These are phyloP conservation scores for Cylindrodendrum hubeiense DNA, from an alignment of 2,329 filamentous ascomycete genomes.

Conservation along the genomic window DNA sequence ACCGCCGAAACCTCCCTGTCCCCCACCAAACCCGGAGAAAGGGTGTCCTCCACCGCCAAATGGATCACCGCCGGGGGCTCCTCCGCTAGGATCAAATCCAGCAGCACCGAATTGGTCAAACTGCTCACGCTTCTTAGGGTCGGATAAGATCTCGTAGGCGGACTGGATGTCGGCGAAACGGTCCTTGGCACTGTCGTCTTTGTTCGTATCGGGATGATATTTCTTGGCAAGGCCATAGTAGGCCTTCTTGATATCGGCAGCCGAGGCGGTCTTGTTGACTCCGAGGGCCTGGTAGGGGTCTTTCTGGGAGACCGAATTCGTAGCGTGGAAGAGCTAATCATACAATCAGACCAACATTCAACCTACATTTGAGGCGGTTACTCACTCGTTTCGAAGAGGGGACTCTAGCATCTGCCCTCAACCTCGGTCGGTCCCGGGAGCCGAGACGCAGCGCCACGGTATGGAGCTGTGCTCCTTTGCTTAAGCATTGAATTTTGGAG, in stretches of 20 bases:
- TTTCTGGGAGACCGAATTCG: slow-evolving; percentile 66
- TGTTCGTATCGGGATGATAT: slow-evolving; percentile 98
- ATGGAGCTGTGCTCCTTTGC: slow-evolving; percentile 52
- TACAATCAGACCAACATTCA: slow-evolving; percentile 28
- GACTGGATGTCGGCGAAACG: slow-evolving; percentile 93
- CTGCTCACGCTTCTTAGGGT: slow-evolving; percentile 91
- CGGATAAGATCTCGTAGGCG: slow-evolving; percentile 93
- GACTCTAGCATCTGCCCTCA: slow-evolving; percentile 29
- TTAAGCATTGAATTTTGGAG: slow-evolving; percentile 56
- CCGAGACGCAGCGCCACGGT: slow-evolving; percentile 43
- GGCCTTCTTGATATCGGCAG: slow-evolving; percentile 95
- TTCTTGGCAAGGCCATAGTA: slow-evolving; percentile 99
- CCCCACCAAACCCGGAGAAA: slow-evolving; percentile 67
- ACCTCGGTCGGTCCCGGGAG: slow-evolving; percentile 34
- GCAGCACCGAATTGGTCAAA: slow-evolving; percentile 92
- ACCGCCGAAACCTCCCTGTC: slow-evolving; percentile 77
- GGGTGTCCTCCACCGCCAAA: slow-evolving; percentile 75
- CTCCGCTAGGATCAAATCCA: slow-evolving; percentile 83
- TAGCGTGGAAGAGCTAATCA: slow-evolving; percentile 71
- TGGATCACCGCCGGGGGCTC: slow-evolving; percentile 68
- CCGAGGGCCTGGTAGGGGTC: slow-evolving; percentile 92
- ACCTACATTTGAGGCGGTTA: slow-evolving; percentile 16
- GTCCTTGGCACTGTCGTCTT: slow-evolving; percentile 92
- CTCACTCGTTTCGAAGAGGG: slow-evolving; percentile 47
- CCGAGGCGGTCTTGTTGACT: slow-evolving; percentile 82